These are phyloP conservation scores for Ceratocystis smalleyi DNA, from an alignment of 2,329 filamentous ascomycete genomes.

Conservation along the genomic window DNA sequence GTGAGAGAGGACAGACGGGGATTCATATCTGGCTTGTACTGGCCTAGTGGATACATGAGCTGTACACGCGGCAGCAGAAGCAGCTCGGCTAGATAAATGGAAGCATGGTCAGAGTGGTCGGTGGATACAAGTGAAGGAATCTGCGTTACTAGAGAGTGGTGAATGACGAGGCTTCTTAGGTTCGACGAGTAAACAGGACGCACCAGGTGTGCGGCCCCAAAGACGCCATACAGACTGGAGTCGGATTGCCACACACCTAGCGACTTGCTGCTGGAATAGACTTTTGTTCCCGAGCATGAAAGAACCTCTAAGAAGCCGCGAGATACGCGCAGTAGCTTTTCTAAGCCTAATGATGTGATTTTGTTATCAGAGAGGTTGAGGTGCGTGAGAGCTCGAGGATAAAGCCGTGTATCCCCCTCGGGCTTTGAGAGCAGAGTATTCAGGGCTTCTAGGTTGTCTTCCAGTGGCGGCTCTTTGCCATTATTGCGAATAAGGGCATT, in stretches of 20 bases:
- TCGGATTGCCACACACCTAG: slow-evolving; percentile 24
- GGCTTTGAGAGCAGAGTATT: slow-evolving; percentile 20
- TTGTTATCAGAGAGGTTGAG: slow-evolving; percentile 37
- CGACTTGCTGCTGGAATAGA: slow-evolving; percentile 3
- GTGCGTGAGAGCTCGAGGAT: slow-evolving; percentile 31
- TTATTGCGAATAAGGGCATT: slow-evolving; percentile 18
- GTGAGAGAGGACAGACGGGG: slow-evolving; percentile 38
- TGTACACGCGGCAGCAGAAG: slow-evolving; percentile 29
- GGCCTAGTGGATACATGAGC: slow-evolving; percentile 30
- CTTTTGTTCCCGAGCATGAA: slow-evolving; percentile 18
- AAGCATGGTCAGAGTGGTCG: slow-evolving; percentile 25
- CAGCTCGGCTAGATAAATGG: slow-evolving; percentile 32
- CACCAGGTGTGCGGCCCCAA: slow-evolving; percentile 33
- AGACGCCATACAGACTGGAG: slow-evolving; percentile 28
- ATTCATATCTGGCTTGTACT: slow-evolving; percentile 41
- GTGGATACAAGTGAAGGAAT: slow-evolving; percentile 32
- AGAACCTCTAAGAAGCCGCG: slow-evolving; percentile 37
- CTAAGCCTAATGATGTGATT: slow-evolving; percentile 31
- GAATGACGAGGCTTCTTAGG: slow-evolving; percentile 37
- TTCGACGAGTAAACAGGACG: slow-evolving; percentile 39
- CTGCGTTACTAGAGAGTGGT: slow-evolving; percentile 45
- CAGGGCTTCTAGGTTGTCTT: slow-evolving; percentile 23
- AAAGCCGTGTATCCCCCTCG: slow-evolving; percentile 13
- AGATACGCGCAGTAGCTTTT: slow-evolving; percentile 29
- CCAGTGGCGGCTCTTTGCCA: slow-evolving; percentile 22